Evolutionary conservation across 208 protist species (phyloP).

Genomic region (Novymonas esmeraldas): DNA sequence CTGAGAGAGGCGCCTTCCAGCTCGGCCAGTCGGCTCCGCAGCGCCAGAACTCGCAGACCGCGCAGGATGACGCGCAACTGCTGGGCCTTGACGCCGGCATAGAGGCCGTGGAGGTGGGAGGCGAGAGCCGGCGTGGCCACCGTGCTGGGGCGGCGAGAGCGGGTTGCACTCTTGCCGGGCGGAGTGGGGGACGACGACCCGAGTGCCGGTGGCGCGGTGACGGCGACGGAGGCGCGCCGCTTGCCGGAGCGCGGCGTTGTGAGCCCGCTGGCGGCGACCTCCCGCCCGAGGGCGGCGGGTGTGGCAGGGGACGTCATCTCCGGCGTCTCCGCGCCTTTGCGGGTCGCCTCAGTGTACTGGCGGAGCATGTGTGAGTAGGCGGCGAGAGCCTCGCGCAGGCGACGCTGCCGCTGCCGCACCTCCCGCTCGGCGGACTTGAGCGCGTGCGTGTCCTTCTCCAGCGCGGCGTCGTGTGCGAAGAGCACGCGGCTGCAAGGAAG

Average conservation of each 20-base stretch:
- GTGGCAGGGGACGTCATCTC: background rate
- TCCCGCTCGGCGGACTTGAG: slow-evolving; percentile 18
- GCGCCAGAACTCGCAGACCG: slow-evolving; percentile 32
- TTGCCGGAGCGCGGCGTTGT: background rate
- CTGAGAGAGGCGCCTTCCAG: slow-evolving; percentile 21
- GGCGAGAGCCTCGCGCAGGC: slow-evolving; percentile 17
- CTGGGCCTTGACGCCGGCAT: slow-evolving; percentile 9
- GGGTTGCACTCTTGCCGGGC: slow-evolving; percentile 6
- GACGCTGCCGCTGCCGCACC: slow-evolving; percentile 22
- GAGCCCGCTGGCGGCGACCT: background rate
- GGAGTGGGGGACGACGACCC: background rate
- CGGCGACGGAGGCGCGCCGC: slow-evolving; percentile 1
- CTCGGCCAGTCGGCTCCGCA: slow-evolving; percentile 35
- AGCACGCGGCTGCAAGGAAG: slow-evolving; percentile 25
- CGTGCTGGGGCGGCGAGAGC: slow-evolving; percentile 19
- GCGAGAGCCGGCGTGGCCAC: background rate
- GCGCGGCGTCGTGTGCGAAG: slow-evolving; percentile 12
- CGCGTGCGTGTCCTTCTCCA: slow-evolving; percentile 16
- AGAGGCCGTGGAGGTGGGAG: slow-evolving; percentile 11
- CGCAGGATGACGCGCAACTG: slow-evolving; percentile 25
- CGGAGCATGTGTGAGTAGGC: slow-evolving; percentile 15
- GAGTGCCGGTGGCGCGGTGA: background rate
- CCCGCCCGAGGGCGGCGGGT: background rate
- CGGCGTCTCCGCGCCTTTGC: background rate
- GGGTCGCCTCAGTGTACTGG: slow-evolving; percentile 16